Evolutionary conservation across 2,329 filamentous ascomycete species (phyloP), one percentile per base, ranked within the genome.

Genomic region (Aaosphaeria arxii): DNA sequence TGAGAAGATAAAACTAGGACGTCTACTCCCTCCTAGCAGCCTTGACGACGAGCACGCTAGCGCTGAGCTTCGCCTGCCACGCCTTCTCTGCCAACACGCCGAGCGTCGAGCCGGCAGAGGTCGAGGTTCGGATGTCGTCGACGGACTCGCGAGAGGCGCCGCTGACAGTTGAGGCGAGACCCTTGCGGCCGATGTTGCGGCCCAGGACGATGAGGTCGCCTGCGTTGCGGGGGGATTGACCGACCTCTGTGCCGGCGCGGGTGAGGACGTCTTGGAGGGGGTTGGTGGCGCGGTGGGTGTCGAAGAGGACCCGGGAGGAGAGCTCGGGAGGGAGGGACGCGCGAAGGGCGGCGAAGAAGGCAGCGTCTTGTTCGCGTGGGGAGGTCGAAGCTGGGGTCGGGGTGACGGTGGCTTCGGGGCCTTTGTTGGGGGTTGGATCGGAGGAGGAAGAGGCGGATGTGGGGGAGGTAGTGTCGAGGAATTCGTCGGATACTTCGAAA

Each of bases 151-250:
- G 11, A 36, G 9, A 9, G 9, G 33, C 9, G 57, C 49, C 44
- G 59, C 28, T 42, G 42, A 46, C 42, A 31, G 28, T 42, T 29
- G n/a, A 46, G 44, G 46, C 39, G 4, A 50, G 30, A 17, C 56
- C 42, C 33, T 51, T 71, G 44, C 61, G 49, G 0, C 50, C 52
- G 33, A 64, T 56, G 39, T 71, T 71, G 33, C 85, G 75, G 0
- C 87, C 87, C 9, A 89, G 71, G 1, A 91, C 76, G 11, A 91
- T 74, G 24, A 91, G 73, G 61, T 90, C 87, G 2, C 87, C 87
- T 0, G 84, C 83, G 56, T 88, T 89, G 61, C 76, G 79, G 0
- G 79, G 75, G 13, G 78, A 77, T 50, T 81, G 79, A 0, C 81
- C 82, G 2, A 89, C 76, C 45, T 85, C 83, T 30, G 75, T 68